Evolutionary conservation across 2,329 filamentous ascomycete species (phyloP), one percentile per base, ranked within the genome.

Genomic region (Neofusicoccum sp.): DNA sequence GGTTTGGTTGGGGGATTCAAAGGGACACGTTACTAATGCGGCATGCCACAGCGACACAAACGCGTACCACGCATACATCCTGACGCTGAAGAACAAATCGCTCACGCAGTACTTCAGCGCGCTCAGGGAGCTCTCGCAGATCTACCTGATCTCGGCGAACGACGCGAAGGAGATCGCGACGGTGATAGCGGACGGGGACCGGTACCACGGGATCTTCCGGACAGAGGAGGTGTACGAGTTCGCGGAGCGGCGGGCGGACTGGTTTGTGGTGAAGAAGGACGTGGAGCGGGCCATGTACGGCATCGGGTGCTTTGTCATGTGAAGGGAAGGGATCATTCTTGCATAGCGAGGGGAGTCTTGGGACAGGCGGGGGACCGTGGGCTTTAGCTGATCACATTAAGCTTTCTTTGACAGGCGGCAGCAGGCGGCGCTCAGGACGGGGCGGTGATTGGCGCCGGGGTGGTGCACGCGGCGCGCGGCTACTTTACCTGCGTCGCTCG

Each of bases 241-340:
- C 80, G 95, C 94, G 1, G 93, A 97, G 78, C 83, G 95, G 68
- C 83, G 95, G 69, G 93, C 93, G 56, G 95, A 99, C 79, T 99
- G 95, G 95, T 97, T 95, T 74, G 85, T 89, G 69, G 92, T 99
- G 9, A 90, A 90, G 79, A 87, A 86, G 67, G 87, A 93, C 66
- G 95, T 99, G 5, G 95, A 99, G 81, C 89, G 91, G 78, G 93
- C 93, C 66, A 97, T 99, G 93, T 98, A 97, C 78, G 95, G 95
- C 4, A 86, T 97, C 75, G 94, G 95, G 65, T 99, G 95, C 77
- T 76, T 74, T 49, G 73, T 96, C 47, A 98, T 97, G 93, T 98
- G 70, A 75, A 64, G 36, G 14, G 11, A 14, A 48, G 56, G 33
- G n/a, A 36, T 9, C n/a, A 33, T 33, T 34, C 16, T 43, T 44